phyloP scores from a whole-genome alignment of 352 stramenopile species.

The Pythium scleroteichum region DNA sequence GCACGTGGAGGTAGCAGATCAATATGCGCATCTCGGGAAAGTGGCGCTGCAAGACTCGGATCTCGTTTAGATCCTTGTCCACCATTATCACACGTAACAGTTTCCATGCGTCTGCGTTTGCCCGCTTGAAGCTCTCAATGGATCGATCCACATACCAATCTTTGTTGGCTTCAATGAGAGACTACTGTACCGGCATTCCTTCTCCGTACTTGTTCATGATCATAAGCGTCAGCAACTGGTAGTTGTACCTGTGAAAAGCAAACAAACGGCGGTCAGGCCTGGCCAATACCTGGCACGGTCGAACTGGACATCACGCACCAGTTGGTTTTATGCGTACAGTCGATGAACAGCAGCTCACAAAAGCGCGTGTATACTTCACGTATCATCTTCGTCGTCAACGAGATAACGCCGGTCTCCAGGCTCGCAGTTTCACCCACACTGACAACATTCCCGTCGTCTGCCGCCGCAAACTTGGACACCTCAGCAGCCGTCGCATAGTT shows the following conservation, averaged over 20 bases:
- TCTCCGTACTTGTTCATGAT: constrained; percentile 17
- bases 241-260: constrained; percentile 29
- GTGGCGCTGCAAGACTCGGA: not conserved
- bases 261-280: too few species aligned
- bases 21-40: constrained; percentile 6
- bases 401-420: constrained; percentile 10
- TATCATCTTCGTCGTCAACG: constrained; percentile 3
- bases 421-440: constrained; percentile 6
- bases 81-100: constrained; percentile 14
- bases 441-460: not conserved
- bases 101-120: not conserved
- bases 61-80: constrained; percentile 27
- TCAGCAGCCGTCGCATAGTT: not conserved
- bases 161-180: constrained; percentile 16
- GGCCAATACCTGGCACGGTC: too few species aligned
- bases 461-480: not conserved
- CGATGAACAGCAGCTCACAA: constrained; percentile 10
- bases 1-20: constrained; percentile 21
- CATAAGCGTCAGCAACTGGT: constrained; percentile 23
- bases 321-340: constrained; percentile 23
- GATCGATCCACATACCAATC: constrained; percentile 19
- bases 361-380: constrained; percentile 10
- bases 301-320: constrained; percentile 1
- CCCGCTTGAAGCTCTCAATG: constrained; percentile 4
- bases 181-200: constrained; percentile 15